These are phyloP conservation scores for Mangifera indica DNA, from an alignment of 345 rosid species.

Conservation along the genomic window DNA sequence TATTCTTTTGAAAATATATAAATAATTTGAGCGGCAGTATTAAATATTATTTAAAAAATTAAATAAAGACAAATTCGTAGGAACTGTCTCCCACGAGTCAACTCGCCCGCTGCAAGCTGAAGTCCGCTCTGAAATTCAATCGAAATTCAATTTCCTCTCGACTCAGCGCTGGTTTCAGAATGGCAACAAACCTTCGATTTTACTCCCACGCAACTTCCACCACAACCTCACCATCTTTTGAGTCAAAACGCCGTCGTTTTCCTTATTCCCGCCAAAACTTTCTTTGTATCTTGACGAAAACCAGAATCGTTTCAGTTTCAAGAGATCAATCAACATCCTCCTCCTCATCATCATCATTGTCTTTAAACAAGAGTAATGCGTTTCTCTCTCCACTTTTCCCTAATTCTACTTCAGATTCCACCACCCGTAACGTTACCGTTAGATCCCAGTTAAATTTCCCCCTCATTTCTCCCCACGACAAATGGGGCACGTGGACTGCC, in stretches of 20 bases:
- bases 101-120: background rate
- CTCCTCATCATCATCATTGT: slow-evolving; percentile 17
- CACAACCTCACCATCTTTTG: slow-evolving; percentile 16
- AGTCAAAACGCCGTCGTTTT: slow-evolving; percentile 20
- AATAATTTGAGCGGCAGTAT: no score
- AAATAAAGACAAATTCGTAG: no score
- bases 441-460: slow-evolving; percentile 60
- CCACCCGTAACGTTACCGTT: slow-evolving; percentile 38
- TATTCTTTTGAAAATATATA: no score
- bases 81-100: no score
- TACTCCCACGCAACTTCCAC: slow-evolving; percentile 7
- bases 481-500: slow-evolving; percentile 86
- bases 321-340: background rate
- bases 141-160: background rate
- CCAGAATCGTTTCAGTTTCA: slow-evolving; percentile 16
- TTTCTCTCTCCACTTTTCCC: slow-evolving; percentile 33
- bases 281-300: no score
- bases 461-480: slow-evolving; percentile 64
- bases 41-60: no score
- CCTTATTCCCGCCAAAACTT: slow-evolving; percentile 20
- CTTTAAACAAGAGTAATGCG: slow-evolving; percentile 16
- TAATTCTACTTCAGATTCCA: slow-evolving; percentile 7
- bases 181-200: slow-evolving; percentile 45
- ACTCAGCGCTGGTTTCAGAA: slow-evolving; percentile 10
- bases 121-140: background rate